These are phyloP conservation scores for Lactuca sativa DNA, from an alignment of 129 eudicot species.

Conservation along the genomic window DNA sequence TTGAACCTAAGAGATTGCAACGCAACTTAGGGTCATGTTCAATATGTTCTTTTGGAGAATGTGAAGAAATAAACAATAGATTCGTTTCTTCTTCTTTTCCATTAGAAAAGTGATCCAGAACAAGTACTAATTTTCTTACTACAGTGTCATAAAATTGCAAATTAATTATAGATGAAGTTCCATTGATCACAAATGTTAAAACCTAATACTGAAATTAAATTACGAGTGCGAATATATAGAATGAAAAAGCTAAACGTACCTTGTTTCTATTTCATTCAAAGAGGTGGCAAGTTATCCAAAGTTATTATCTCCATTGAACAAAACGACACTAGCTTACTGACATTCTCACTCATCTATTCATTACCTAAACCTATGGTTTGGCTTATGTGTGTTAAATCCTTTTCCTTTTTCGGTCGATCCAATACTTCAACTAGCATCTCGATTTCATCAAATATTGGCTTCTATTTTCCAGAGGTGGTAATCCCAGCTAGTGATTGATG, in stretches of 20 bases:
- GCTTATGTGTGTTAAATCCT: too few species aligned
- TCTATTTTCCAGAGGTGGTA: too few species aligned
- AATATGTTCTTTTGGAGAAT: background rate
- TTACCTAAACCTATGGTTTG: slow-evolving; percentile 34
- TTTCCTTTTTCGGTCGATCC: too few species aligned
- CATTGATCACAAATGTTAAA: background rate
- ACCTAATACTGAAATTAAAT: background rate
- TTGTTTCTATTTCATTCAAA: slow-evolving; percentile 50
- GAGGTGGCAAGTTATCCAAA: slow-evolving; percentile 54
- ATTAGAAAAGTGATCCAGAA: slow-evolving; percentile 4
- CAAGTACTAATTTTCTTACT: background rate
- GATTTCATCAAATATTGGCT: too few species aligned
- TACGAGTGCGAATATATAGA: background rate
- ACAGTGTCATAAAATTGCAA: background rate
- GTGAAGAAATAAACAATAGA: background rate
- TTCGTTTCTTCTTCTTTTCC: background rate
- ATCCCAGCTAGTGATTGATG: too few species aligned
- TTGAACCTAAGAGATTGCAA: slow-evolving; percentile 2
- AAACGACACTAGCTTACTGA: slow-evolving; percentile 26
- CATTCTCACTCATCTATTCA: slow-evolving; percentile 46
- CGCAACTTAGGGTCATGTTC: background rate
- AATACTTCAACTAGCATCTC: too few species aligned
- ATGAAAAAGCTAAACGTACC: slow-evolving; percentile 34
- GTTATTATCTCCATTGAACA: slow-evolving; percentile 47
- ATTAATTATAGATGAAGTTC: slow-evolving; percentile 1